Base-by-base conservation (phyloP, 306 rosid species). In the Vicia faba region DNA sequence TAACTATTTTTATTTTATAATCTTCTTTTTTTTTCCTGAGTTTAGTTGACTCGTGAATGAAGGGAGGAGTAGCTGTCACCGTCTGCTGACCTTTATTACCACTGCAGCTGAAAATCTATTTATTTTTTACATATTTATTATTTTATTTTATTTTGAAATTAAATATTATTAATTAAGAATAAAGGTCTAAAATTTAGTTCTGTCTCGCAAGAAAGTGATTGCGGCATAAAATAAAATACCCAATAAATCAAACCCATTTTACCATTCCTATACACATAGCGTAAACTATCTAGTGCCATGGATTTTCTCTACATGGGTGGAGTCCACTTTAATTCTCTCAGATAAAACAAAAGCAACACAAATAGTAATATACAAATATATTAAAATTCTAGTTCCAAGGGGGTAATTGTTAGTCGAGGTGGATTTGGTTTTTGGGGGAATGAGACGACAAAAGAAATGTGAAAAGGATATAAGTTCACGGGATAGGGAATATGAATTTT, bases 1-100 rank as follows among this genome's bases (percentile, higher is more conserved):
- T 25, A 63, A 15, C 8, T 1, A 35, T 59, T 15, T 16, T 36
- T 36, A 51, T 4, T 8, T 20, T 20, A 20, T 20, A 20, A 20
- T 10, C 9, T 19, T 25, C 4, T 11, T 51, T 25, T 19, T 25
- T 1, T 11, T 51, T 25, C 23, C 71, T 38, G 35, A 2, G 5
- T 8, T 49, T 63, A 48, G 80, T 80, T 82, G 95, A 80, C 88
- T 59, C 73, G 51, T 70, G 78, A 70, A 48, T 7, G 36, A 26
- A 5, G 33, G 16, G 4, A 33, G 64, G 38, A 11, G 41, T 2
- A 5, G 64, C 74, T 57, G 73, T 57, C 40, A 35, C 19, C 16
- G 29, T 75, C 55, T 9, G 20, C 51, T 26, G 5, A 72, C 48
- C 23, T 55, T 31, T 11, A 69, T 48, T 29, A 33, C 69, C n/a